phyloP scores from a whole-genome alignment of 2,329 filamentous ascomycete genomes.

The Pezicula neosporulosa region DNA sequence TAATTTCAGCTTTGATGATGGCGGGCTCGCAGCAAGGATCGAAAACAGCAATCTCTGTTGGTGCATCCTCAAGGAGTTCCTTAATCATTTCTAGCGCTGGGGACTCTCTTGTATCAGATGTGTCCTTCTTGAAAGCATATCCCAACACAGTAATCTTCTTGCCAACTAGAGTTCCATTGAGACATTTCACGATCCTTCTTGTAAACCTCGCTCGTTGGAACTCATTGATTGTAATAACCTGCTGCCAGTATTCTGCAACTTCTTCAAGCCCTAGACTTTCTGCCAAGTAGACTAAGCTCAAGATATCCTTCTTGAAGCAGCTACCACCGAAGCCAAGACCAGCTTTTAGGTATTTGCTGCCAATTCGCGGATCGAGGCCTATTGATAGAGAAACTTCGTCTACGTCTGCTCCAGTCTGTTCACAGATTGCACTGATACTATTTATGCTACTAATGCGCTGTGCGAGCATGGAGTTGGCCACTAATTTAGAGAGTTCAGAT shows the following conservation, averaged over 20 bases:
- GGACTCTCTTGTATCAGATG: slow-evolving; percentile 69
- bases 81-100: slow-evolving; percentile 67
- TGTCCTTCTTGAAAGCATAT: slow-evolving; percentile 79
- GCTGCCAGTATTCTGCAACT: slow-evolving; percentile 72
- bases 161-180: slow-evolving; percentile 65
- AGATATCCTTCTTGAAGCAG: slow-evolving; percentile 79
- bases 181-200: slow-evolving; percentile 58
- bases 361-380: slow-evolving; percentile 69
- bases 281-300: slow-evolving; percentile 70
- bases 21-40: slow-evolving; percentile 50
- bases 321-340: slow-evolving; percentile 76
- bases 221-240: slow-evolving; percentile 74
- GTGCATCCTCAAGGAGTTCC: slow-evolving; percentile 60
- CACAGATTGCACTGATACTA: slow-evolving; percentile 75
- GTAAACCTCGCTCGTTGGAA: slow-evolving; percentile 69
- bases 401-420: slow-evolving; percentile 72
- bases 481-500: slow-evolving; percentile 75
- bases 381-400: slow-evolving; percentile 66
- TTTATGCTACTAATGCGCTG: slow-evolving; percentile 82
- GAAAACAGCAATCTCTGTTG: slow-evolving; percentile 62
- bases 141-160: slow-evolving; percentile 74
- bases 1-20: slow-evolving; percentile 37
- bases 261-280: slow-evolving; percentile 66
- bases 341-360: slow-evolving; percentile 69
- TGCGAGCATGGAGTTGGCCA: slow-evolving; percentile 76